phyloP scores from a whole-genome alignment of 495 filamentous ascomycete species.

The Penicillium parvum region DNA sequence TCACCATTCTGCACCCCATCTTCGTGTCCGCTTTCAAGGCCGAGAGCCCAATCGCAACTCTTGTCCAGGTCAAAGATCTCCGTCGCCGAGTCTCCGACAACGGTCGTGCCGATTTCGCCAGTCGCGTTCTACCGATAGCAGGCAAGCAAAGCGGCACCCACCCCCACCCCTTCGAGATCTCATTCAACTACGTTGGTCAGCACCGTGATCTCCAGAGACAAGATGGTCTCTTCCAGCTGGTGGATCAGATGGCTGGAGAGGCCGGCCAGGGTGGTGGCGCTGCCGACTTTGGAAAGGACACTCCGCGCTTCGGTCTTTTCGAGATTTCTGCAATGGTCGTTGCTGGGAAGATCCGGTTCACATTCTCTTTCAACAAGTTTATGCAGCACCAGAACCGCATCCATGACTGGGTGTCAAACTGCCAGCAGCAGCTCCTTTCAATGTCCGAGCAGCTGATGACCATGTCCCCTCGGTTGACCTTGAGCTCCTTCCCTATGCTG shows the following conservation, averaged over 20 bases:
- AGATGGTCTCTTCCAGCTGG: constrained; percentile 57
- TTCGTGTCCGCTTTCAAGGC: constrained; percentile 20
- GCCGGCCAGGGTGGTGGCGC: constrained; percentile 41
- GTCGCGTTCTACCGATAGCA: constrained; percentile 44
- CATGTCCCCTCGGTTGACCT: constrained; percentile 48
- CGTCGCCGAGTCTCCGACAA: constrained; percentile 43
- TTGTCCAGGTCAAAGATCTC: constrained; percentile 44
- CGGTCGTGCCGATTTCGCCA: constrained; percentile 48
- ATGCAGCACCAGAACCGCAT: constrained; percentile 57
- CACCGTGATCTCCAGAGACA: constrained; percentile 59
- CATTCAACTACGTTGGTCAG: constrained; percentile 66
- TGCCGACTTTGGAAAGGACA: constrained; percentile 54
- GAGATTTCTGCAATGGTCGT: constrained; percentile 60
- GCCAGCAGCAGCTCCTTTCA: constrained; percentile 49
- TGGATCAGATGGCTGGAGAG: constrained; percentile 47
- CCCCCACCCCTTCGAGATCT: constrained; percentile 63
- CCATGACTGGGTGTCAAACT: constrained; percentile 54
- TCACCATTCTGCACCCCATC: constrained; percentile 54
- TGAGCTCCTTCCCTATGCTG: constrained; percentile 60
- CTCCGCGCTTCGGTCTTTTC: constrained; percentile 61
- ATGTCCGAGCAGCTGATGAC: constrained; percentile 48
- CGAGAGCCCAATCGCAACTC: constrained; percentile 33
- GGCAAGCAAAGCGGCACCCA: constrained; percentile 33
- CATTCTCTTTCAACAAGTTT: constrained; percentile 58
- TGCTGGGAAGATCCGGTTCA: constrained; percentile 56